Evolutionary conservation across 2,329 filamentous ascomycete species (phyloP).

Genomic region (Epichloe hybrida): DNA sequence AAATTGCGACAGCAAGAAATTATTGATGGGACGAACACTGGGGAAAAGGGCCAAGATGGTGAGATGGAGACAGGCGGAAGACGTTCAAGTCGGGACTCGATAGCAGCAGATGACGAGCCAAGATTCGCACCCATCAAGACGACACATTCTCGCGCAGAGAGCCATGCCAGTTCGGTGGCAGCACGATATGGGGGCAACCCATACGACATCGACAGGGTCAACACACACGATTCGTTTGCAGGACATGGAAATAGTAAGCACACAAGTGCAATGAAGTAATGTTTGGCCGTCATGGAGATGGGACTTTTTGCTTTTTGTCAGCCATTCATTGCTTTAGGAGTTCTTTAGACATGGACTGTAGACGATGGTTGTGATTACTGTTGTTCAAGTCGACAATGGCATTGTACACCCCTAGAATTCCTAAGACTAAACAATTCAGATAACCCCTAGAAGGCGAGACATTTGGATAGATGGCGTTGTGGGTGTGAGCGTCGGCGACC

Average conservation of each 20-base stretch:
- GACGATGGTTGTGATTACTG: no score
- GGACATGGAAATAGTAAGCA: background rate
- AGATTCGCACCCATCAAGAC: background rate
- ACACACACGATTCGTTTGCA: slow-evolving; percentile 3
- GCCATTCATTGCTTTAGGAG: no score
- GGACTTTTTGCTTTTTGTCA: no score
- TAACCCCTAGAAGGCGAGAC: background rate
- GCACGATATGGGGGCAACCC: slow-evolving; percentile 4
- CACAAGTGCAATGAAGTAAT: background rate
- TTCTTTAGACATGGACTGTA: no score
- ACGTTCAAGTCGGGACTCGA: background rate
- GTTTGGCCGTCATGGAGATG: no score
- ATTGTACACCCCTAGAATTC: background rate
- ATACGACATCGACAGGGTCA: slow-evolving; percentile 4
- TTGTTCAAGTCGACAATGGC: background rate
- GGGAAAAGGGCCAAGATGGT: background rate
- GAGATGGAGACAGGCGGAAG: background rate
- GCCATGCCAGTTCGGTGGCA: background rate
- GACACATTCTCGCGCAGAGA: background rate
- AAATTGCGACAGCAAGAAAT: slow-evolving; percentile 2
- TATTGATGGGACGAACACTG: background rate
- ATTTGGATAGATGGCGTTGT: background rate
- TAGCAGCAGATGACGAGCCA: background rate
- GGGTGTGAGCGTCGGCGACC: background rate
- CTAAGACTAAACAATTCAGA: background rate